Conservation (phyloP, 495 filamentous ascomycete genomes). For the Aspergillus funiculosus region DNA sequence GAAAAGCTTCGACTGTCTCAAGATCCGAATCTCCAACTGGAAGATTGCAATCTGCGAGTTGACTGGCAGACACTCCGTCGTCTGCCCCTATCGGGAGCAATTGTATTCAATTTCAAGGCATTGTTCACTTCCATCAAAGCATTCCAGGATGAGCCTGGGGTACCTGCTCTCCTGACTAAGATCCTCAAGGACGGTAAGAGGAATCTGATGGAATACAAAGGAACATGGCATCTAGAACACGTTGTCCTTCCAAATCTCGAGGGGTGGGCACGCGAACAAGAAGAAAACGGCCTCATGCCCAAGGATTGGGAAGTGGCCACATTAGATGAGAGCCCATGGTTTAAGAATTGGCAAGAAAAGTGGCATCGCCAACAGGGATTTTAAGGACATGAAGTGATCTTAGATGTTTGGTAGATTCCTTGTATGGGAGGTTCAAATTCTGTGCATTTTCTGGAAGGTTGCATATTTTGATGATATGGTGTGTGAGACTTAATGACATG, state of each 20-base stretch:
- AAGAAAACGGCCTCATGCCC: constrained; percentile 53
- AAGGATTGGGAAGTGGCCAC: constrained; percentile 67
- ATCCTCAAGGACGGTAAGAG: constrained; percentile 68
- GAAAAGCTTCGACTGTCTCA: constrained; percentile 53
- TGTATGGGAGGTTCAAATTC: constrained; percentile 4
- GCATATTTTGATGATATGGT: not conserved
- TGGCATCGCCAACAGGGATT: constrained; percentile 77
- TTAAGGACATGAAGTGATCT: constrained; percentile 23
- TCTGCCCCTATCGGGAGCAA: constrained; percentile 65
- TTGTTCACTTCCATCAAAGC: constrained; percentile 73
- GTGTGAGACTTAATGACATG: not conserved
- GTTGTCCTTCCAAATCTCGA: constrained; percentile 64
- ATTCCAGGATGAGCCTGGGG: constrained; percentile 67
- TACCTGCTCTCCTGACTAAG: constrained; percentile 64
- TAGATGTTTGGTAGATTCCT: not conserved
- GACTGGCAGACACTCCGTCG: constrained; percentile 90
- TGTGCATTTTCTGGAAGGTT: not conserved
- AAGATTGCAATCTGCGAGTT: constrained; percentile 67
- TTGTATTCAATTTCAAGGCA: constrained; percentile 91
- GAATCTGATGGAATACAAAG: constrained; percentile 76
- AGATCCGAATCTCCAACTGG: constrained; percentile 48
- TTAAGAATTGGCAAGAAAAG: constrained; percentile 75
- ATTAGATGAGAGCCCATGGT: constrained; percentile 78
- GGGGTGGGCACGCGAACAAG: constrained; percentile 65
- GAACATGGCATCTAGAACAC: constrained; percentile 77